Base-by-base conservation (phyloP, 177 flowering plant species). In the Telopea speciosissima region DNA sequence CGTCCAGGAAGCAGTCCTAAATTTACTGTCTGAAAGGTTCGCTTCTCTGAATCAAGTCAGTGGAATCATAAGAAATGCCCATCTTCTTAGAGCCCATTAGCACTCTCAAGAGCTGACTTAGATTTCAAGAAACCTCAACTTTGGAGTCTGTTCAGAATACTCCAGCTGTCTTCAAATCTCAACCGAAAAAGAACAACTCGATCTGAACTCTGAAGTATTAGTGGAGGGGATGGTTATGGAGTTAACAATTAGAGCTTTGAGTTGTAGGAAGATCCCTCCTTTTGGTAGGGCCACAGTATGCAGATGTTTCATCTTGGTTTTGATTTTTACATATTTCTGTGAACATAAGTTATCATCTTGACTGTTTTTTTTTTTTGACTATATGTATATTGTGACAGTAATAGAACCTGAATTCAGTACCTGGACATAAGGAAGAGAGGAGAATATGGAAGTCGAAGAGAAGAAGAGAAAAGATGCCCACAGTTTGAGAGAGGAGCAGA, bases 201-300 rank as follows among this genome's bases (percentile, higher is more conserved):
- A 54, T 66, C 83, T 59, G 77, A 79, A 5, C 24, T 79, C 25
- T 79, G 82, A 52, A 79, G 71, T 61, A 44, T 76, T 23, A 56
- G 74, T 16, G 81, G 80, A 22, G 62, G 42, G 40, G 83, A 81
- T 1, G 81, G 73, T 31, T 64, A 44, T 23, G 79, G 11, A 21
- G 72, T 10, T 16, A 44, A 44, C 26, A 68, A n/a, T 75, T 90
- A 82, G 75, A 83, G 86, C 78, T 94, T 92, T 65, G 97, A 94
- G 60, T 74, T 94, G 76, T 40, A 59, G 21, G 96, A 89, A 61
- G 98, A 90, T 76, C 93, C 97, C 0, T 80, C 88, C 3, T 94
- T 92, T 69, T 90, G 96, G 97, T 88, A 88, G 59, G 97, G 92
- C 62, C 95, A 87, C 70, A 94, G 89, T 74, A 93, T 94, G 23